Evolutionary conservation across 768 basidiomycete species (phyloP).

Genomic region (Suillus brevipes): DNA sequence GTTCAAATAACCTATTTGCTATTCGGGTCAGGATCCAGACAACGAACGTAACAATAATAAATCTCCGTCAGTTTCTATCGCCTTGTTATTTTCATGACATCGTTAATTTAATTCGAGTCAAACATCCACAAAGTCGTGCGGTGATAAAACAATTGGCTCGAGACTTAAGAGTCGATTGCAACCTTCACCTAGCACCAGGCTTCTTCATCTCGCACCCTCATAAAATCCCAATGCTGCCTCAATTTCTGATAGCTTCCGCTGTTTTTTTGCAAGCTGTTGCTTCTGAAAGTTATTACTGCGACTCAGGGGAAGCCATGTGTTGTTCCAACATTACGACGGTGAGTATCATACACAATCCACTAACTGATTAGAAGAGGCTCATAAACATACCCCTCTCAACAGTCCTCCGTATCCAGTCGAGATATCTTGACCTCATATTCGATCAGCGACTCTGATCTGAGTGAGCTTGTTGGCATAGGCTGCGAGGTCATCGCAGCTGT

Average conservation of each 20-base stretch:
- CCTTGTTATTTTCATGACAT: background rate
- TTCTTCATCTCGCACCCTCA: background rate
- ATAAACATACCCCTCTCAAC: background rate
- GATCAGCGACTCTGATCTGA: background rate
- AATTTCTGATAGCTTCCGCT: background rate
- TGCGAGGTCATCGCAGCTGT: background rate
- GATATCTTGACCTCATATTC: background rate
- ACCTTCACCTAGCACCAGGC: background rate
- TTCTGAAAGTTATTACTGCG: background rate
- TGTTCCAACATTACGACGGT: background rate
- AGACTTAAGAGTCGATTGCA: background rate
- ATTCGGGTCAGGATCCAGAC: background rate
- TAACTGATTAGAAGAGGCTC: background rate
- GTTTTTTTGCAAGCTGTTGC: background rate
- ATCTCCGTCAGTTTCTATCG: background rate
- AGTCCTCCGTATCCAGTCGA: background rate
- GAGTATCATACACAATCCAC: background rate
- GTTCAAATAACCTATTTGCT: background rate
- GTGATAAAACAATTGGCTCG: background rate
- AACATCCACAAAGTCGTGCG: background rate
- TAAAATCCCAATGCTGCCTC: background rate
- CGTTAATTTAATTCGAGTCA: background rate
- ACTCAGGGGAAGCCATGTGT: background rate
- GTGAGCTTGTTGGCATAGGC: background rate
- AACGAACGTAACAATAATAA: background rate